Percentiles rank a stretch among this genome's conserved stretches.
These are phyloP conservation scores for Blastobotrys raffinosifermentans DNA, from an alignment of 1,139 yeast species.

Conservation along the genomic window DNA sequence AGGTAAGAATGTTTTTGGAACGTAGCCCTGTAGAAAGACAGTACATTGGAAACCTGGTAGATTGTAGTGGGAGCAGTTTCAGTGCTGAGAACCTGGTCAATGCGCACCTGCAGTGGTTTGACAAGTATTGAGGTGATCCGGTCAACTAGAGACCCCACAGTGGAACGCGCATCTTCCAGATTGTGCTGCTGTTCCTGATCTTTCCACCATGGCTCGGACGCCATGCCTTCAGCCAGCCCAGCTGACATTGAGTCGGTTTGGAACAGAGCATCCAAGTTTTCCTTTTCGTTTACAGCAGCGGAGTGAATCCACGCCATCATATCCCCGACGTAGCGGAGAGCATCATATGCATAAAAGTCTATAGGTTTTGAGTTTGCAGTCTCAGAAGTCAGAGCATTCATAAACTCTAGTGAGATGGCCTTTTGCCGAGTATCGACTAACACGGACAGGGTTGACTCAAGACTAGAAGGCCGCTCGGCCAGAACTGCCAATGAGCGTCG, in stretches of 20 bases:
- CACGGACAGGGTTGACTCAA: conserved; percentile 30
- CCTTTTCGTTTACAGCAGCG: conserved; percentile 83
- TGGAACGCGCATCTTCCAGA: conserved; percentile 26
- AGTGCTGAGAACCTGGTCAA: conserved; percentile 63
- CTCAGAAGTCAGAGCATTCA: conserved; percentile 51
- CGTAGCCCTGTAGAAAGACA: conserved; percentile 67
- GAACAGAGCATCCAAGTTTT: conserved; percentile 56
- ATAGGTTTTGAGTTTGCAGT: conserved; percentile 43
- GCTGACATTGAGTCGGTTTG: conserved; percentile 36
- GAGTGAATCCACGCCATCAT: conserved; percentile 85
- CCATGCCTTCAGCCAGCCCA: conserved; percentile 25
- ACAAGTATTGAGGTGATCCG: conserved; percentile 46
- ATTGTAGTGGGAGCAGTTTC: conserved; percentile 55
- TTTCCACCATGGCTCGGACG: conserved; percentile 26
- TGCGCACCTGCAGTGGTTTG: conserved; percentile 44
- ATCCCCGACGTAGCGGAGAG: conserved; percentile 78
- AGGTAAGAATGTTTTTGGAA: conserved; percentile 42
- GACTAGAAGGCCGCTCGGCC: conserved; percentile 36
- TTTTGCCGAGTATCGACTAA: conserved; percentile 30
- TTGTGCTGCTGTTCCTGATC: conserved; percentile 16
- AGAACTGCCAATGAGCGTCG: conserved; percentile 29
- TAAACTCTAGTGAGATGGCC: conserved; percentile 37
- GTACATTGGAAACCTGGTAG: conserved; percentile 54
- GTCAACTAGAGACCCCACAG: conserved; percentile 33
- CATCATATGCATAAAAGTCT: conserved; percentile 68